Base-by-base conservation (phyloP, 1,284 basidiomycete species). In the Sphagnurus paluster region DNA sequence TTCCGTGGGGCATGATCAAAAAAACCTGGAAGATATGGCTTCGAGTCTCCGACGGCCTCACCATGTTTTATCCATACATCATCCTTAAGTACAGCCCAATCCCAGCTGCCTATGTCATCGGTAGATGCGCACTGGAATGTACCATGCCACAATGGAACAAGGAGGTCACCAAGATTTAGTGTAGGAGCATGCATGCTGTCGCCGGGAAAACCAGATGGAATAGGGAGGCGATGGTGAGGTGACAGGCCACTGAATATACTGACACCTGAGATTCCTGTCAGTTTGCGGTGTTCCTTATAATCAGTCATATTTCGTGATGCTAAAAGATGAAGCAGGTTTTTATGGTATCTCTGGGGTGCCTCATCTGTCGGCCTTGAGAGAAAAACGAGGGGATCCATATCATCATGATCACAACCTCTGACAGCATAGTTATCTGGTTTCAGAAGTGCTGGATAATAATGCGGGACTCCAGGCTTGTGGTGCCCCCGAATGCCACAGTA, bases 111-210 rank as follows among this genome's bases (percentile, higher is more conserved):
- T 5, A 32, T 5, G 1, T 33, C 26, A 1, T 34, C 25, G 13
- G 48, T n/a, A 32, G 65, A 57, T 1, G 39, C 28, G 3, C 47
- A 49, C 0, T 59, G 43, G 3, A 69, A 43, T 0, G 50, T 58
- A 0, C 64, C 66, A 2, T 58, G 45, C 62, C 66, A 68, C 2
- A 73, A 59, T 0, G 46, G 28, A 1, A 68, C 21, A 0, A 70
- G 17, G 0, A 73, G 58, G 5, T 71, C 63, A 0, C 58, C 39
- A 1, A 71, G 2, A n/a, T 71, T 73, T 2, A 67, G 44, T 0
- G 45, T 29, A 0, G 60, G 46, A 2, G 58, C 36, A 49, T 71
- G 70, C 70, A 72, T 72, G 8, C 64, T 41, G 41, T 74, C 68
- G 0, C 33, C 44, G 43, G 49, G 39, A 48, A 71, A 71, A 36